Base-by-base conservation (phyloP, 108 stramenopile genomes). In the Mediolabrus comicus region DNA sequence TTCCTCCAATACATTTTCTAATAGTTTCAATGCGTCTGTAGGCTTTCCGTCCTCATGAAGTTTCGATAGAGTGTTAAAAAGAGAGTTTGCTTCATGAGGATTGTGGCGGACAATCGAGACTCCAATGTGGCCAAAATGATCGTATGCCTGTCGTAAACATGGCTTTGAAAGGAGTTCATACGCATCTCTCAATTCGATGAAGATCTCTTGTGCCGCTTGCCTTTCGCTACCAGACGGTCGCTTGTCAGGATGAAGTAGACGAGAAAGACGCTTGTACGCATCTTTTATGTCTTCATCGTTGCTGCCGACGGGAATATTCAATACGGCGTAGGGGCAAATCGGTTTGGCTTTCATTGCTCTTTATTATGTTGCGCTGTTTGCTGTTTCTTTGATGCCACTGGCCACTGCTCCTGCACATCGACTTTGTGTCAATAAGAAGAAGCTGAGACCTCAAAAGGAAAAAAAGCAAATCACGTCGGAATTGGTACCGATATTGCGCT, bases 191-290 rank as follows among this genome's bases (percentile, higher is more conserved):
- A 79, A 67, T 30, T 74, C 72, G 35, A 67, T 55, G 53, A 73
- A 79, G 24, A 67, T 39, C 46, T 73, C 77, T 58, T 79, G 71
- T 27, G 77, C 77, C 32, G 46, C 53, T 5, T 68, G 66, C 28
- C 67, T 51, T n/a, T 67, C 71, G 43, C 32, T 53, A 0, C 67
- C 75, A 5, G 57, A 22, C 24, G 65, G 60, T n/a, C 51, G 19
- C 34, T 79, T 79, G 28, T 79, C 77, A 24, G 77, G 77, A 67
- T 79, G 77, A 68, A 79, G 59, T 1, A 62, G 49, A 17, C 71
- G 77, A 10, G 77, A 79, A 27, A 73, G 60, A 41, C 59, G 22
- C 19, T 61, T 79, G 67, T 79, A 79, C 5, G 77, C 72, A 34
- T 74, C 61, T 33, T 67, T 30, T 26, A 79, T 79, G 38, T 67